Conservation (phyloP, 164 flowering plant genomes). For the Piper longum region DNA sequence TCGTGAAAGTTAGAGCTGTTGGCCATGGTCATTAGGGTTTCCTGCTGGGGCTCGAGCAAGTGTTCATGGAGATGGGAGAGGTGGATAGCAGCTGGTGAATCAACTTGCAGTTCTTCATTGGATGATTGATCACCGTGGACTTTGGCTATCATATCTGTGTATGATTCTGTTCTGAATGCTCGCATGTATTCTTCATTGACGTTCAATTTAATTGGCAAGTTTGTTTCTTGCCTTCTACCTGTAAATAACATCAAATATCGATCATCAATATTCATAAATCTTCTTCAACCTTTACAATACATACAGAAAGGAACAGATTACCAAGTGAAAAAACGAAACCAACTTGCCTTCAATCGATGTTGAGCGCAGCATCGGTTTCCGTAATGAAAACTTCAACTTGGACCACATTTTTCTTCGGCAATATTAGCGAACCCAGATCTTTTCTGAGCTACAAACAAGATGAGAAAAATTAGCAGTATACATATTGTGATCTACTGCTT, state of each 20-base stretch:
- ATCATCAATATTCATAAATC: no score
- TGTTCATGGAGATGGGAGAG: conserved; percentile 13
- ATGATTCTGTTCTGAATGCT: conserved; percentile 74
- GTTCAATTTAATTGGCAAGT: conserved; percentile 30
- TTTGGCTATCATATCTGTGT: conserved; percentile 43
- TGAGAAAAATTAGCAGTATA: no score
- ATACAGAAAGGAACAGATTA: no score
- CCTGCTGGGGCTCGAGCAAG: conserved; percentile 48
- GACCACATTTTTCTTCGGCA: neutral
- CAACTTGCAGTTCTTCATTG: neutral
- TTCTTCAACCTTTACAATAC: no score
- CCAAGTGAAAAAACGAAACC: neutral
- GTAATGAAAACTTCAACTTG: neutral
- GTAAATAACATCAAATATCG: neutral
- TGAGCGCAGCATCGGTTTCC: neutral
- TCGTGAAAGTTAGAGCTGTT: conserved; percentile 18
- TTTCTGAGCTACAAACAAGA: no score
- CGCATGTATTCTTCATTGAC: conserved; percentile 60
- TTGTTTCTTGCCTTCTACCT: neutral
- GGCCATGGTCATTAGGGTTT: conserved; percentile 23
- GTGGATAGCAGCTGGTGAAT: conserved; percentile 1
- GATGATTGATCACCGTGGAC: conserved; percentile 25
- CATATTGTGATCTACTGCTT: no score
- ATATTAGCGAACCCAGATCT: no score
- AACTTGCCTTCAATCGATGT: neutral